A percentile compares a stretch with the other conserved stretches of the same genome.
Conservation (phyloP, 2,329 filamentous ascomycete species). For the Claviceps purpurea region DNA sequence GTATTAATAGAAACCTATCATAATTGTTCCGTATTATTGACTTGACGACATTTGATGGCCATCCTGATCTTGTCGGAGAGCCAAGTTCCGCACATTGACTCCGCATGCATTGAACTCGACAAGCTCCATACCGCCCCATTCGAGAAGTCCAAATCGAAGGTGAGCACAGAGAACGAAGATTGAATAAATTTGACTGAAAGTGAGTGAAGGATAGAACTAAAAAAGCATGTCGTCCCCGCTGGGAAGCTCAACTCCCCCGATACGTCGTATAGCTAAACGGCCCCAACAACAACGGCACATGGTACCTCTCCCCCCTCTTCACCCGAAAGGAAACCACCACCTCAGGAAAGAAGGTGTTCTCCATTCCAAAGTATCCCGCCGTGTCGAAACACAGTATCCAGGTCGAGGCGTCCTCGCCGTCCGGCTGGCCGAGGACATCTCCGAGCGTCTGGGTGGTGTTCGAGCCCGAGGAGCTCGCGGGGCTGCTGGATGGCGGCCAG, state of each 20-base stretch:
- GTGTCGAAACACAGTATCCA: slow-evolving; percentile 66
- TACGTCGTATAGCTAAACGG: slow-evolving; percentile 77
- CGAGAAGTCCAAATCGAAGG: too few relatives aligned
- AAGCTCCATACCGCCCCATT: too few relatives aligned
- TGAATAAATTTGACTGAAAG: too few relatives aligned
- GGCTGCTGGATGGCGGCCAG: slow-evolving; percentile 51
- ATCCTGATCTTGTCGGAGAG: too few relatives aligned
- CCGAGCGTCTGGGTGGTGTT: slow-evolving; percentile 45
- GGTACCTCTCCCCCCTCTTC: slow-evolving; percentile 52
- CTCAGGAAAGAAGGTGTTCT: slow-evolving; percentile 48
- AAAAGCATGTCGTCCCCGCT: too few relatives aligned
- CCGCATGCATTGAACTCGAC: too few relatives aligned
- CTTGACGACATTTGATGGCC: too few relatives aligned
- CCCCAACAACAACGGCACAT: slow-evolving; percentile 64
- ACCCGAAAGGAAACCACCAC: slow-evolving; percentile 42
- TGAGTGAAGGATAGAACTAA: too few relatives aligned
- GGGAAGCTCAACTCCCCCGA: slow-evolving; percentile 47
- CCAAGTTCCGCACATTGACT: too few relatives aligned
- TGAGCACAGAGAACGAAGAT: too few relatives aligned
- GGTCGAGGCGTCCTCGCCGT: slow-evolving; percentile 30
- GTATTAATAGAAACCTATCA: too few relatives aligned
- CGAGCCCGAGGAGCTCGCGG: slow-evolving; percentile 35
- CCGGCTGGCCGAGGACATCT: slow-evolving; percentile 34
- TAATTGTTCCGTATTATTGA: too few relatives aligned
- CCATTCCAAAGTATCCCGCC: slow-evolving; percentile 54